Conservation (phyloP, 371 early-diverging fungal species). For the Mortierella sp. region DNA sequence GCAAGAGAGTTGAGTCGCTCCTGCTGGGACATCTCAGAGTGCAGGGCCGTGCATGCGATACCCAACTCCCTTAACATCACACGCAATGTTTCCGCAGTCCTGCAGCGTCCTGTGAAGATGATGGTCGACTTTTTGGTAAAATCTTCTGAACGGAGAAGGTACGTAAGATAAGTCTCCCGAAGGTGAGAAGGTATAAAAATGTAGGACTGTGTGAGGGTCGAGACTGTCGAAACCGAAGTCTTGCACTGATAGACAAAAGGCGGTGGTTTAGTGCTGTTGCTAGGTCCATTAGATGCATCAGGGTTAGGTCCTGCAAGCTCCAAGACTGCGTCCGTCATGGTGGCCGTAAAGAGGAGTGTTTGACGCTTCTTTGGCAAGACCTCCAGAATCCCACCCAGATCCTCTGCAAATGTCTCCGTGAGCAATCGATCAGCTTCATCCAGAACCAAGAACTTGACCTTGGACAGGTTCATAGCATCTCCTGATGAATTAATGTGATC, state of each 20-base stretch:
- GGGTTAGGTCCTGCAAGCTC: slow-evolving; percentile 58
- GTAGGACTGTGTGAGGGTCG: slow-evolving; percentile 90
- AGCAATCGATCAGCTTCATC: slow-evolving; percentile 99
- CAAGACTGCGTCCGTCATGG: slow-evolving; percentile 91
- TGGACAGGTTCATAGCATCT: slow-evolving; percentile 56
- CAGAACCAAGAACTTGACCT: slow-evolving; percentile 81
- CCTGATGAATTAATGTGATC: slow-evolving; percentile 83
- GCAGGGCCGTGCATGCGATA: slow-evolving; percentile 89
- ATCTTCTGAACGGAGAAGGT: slow-evolving; percentile 79
- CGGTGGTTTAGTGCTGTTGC: slow-evolving; percentile 38
- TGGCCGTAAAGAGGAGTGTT: slow-evolving; percentile 95
- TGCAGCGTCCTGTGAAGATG: slow-evolving; percentile 90
- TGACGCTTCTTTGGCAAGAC: slow-evolving; percentile 86
- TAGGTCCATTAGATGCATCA: slow-evolving; percentile 20
- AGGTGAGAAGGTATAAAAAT: slow-evolving; percentile 95
- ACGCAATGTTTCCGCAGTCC: slow-evolving; percentile 84
- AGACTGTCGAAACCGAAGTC: slow-evolving; percentile 83
- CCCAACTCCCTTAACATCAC: slow-evolving; percentile 90
- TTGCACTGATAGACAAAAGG: slow-evolving; percentile 90
- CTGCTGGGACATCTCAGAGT: slow-evolving; percentile 94
- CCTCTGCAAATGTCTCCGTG: slow-evolving; percentile 84
- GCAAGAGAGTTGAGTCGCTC: slow-evolving; percentile 92
- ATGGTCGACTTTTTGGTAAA: slow-evolving; percentile 85
- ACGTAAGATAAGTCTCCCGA: slow-evolving; percentile 88
- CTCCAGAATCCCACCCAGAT: slow-evolving; percentile 84